Evolutionary conservation across 768 basidiomycete genomes (phyloP), one percentile per base, ranked within the genome.

Genomic region (Mycena venus): DNA sequence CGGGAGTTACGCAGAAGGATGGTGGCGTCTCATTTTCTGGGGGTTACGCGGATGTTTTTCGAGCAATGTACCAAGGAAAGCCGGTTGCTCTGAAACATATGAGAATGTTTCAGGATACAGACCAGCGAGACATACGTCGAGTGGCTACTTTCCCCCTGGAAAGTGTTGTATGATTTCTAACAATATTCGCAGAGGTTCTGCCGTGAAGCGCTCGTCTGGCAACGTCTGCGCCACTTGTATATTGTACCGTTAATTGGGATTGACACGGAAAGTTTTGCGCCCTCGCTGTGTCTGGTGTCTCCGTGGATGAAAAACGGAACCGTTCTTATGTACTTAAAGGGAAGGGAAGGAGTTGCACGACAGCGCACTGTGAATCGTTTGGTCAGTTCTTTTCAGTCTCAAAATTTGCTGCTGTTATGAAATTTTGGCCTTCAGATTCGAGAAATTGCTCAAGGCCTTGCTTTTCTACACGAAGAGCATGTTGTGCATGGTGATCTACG

Each of bases 221-320:
- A 73, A 32, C 63, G 67, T 40, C 70, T 80, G 10, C 42, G 66
- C 21, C 76, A 79, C 60, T 31, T 36, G 8, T 68, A 76, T 53
- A 74, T 80, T 14, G 62, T 80, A 8, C 79, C 78, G 0, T 67
- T 80, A 23, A 69, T 76, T 36, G 80, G 80, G 7, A 75, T 80
- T 21, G 72, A 75, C 40, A 68, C 56, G 15, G 73, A 76, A 17
- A 47, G 61, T 10, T 80, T 79, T 66, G 23, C 65, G 3, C 74
- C 78, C 0, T 60, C 40, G 0, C 60, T 77, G 25, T 79, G 78
- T 56, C 47, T 81, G 55, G 75, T 81, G 23, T 80, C 79, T 17
- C 80, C 79, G 0, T 81, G 79, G 77, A 80, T 81, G 80, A 58
- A 76, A 21, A 79, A 81, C 66, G 79, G 80, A 6, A 79, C 75